A percentile compares a stretch with the other conserved stretches of the same genome.
Evolutionary conservation across 1,284 basidiomycete species (phyloP).

Genomic region (Fomitopsis schrenkii): DNA sequence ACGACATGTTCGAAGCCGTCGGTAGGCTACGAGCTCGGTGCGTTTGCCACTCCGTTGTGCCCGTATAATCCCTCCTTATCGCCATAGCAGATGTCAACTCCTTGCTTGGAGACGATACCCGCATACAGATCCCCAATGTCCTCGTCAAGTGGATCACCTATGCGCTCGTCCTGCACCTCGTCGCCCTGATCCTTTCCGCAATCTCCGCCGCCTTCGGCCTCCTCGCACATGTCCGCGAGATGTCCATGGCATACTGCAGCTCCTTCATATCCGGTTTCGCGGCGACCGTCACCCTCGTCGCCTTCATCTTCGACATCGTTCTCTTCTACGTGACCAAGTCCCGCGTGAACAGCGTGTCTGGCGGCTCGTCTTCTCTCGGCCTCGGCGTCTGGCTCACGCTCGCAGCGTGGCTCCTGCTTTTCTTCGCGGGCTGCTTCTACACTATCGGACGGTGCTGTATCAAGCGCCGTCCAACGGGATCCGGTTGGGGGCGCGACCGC

Average conservation of each 20-base stretch:
- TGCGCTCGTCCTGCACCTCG: conserved; percentile 82
- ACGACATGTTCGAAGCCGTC: conserved; percentile 74
- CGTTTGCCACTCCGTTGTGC: conserved; percentile 25
- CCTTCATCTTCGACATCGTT: conserved; percentile 84
- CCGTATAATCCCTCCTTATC: conserved; percentile 3
- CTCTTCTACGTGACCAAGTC: conserved; percentile 83
- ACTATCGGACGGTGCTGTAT: conserved; percentile 79
- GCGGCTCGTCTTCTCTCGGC: conserved; percentile 73
- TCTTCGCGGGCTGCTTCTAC: conserved; percentile 85
- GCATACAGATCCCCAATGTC: conserved; percentile 69
- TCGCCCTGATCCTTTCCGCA: conserved; percentile 72
- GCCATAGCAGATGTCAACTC: conserved; percentile 64
- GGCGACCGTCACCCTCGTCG: conserved; percentile 67
- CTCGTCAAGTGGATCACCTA: conserved; percentile 90
- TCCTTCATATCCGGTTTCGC: conserved; percentile 78
- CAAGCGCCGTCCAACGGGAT: conserved; percentile 38
- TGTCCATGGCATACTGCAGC: conserved; percentile 83
- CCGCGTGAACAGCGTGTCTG: conserved; percentile 64
- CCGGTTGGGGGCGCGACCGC: conserved; percentile 29
- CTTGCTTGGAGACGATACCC: conserved; percentile 65
- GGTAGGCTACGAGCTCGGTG: conserved; percentile 83
- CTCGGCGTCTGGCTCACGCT: conserved; percentile 84
- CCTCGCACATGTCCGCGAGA: conserved; percentile 80
- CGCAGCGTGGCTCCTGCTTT: conserved; percentile 76
- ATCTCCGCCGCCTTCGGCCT: conserved; percentile 74